Base-by-base conservation (phyloP, 2,329 filamentous ascomycete genomes). In the Diaporthe destruens region DNA sequence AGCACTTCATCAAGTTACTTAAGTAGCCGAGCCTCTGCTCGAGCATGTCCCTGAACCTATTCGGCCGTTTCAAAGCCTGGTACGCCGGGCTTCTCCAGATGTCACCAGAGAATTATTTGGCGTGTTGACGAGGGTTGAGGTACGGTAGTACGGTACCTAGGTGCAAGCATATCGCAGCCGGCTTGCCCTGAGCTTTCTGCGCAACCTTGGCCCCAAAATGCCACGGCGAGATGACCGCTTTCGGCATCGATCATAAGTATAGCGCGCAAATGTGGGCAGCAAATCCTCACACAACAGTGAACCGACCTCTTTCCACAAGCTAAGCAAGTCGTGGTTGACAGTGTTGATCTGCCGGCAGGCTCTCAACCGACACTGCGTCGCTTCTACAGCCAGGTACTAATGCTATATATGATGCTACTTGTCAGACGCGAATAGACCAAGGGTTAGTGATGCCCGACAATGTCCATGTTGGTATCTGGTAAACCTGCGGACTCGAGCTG, bases 391-490 rank as follows among this genome's bases (percentile, higher is more conserved):
- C 6, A 47, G 44, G 44, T 6, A 47, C 6, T n/a, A 6, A 9
- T 47, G 20, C 34, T 44, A 7, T 44, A 18, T 29, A 8, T n/a
- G 57, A 39, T 36, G 57, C 25, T 3, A 8, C 39, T 32, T 63
- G 18, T 49, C 59, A 34, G 59, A 23, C 57, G 47, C 57, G 25
- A 34, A 63, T 16, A 11, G 25, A 20, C 23, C n/a, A 16, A 61
- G 36, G 16, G 1, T 6, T 12, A 11, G 4, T 34, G 20, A 36
- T 55, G 16, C n/a, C 9, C 47, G 57, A 65, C 59, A 47, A 51
- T 65, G 44, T 65, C 59, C 59, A 44, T 42, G 23, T 20, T 36
- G 42, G 23, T 29, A 23, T 20, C 29, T 51, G 59, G 59, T 42
- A 42, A 42, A 29, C 23, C 34, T 14, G 5, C 23, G 18, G 42